phyloP scores from a whole-genome alignment of 1,139 yeast genomes.

The Yamadazyma diospyri region DNA sequence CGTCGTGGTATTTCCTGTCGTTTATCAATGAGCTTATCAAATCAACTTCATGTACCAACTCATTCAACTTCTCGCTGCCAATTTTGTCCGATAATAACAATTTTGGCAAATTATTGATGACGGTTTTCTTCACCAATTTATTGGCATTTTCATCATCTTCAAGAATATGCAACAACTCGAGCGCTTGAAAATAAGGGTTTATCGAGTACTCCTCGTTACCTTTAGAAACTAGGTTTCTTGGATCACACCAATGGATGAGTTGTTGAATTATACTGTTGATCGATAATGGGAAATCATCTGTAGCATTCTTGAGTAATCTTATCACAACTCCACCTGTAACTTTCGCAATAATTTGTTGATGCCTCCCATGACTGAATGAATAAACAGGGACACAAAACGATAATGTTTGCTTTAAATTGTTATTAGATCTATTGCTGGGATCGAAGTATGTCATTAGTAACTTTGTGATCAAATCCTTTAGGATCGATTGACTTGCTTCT shows the following conservation, averaged over 20 bases:
- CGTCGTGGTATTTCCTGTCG: constrained; percentile 18
- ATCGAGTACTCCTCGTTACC: constrained; percentile 23
- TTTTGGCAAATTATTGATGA: constrained; percentile 52
- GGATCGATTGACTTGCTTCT: constrained; percentile 34
- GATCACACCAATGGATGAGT: constrained; percentile 84
- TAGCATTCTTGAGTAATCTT: constrained; percentile 47
- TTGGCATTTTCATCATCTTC: constrained; percentile 42
- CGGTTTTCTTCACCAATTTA: constrained; percentile 52
- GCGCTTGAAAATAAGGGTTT: constrained; percentile 52
- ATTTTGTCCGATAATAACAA: constrained; percentile 33
- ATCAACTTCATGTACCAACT: constrained; percentile 30
- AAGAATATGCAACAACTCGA: constrained; percentile 50
- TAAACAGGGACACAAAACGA: constrained; percentile 90
- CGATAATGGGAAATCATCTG: constrained; percentile 9
- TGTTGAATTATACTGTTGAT: constrained; percentile 68
- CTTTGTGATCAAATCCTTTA: constrained; percentile 46
- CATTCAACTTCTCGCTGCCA: constrained; percentile 28
- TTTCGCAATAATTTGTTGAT: constrained; percentile 65
- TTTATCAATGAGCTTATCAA: constrained; percentile 30
- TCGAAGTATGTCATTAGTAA: constrained; percentile 73
- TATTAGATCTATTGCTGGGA: constrained; percentile 60
- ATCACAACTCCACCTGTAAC: constrained; percentile 66
- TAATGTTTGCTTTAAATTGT: constrained; percentile 72
- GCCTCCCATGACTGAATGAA: constrained; percentile 72
- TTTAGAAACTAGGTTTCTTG: constrained; percentile 58